Base-by-base conservation (phyloP, 306 rosid genomes). In the Casuarina equisetifolia region DNA sequence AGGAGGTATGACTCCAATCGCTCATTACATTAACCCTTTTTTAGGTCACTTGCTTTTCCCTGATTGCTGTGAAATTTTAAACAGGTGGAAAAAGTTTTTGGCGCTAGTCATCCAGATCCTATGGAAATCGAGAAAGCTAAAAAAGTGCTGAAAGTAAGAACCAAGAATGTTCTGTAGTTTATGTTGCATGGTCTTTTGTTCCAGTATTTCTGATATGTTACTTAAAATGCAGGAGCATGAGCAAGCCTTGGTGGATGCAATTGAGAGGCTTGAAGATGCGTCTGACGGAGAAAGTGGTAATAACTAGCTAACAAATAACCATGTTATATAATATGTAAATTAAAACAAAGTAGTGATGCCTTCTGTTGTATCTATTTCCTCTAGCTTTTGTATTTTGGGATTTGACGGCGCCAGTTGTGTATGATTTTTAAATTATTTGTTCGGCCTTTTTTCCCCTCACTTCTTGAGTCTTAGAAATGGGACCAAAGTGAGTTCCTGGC, bases 201-300 rank as follows among this genome's bases (percentile, higher is more conserved):
- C 68, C 77, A 44, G 61, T 48, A 42, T 53, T 74, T 48, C 16
- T 81, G 77, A 86, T 49, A 59, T 42, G 46, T 78, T 50, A 66
- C 82, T 80, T 76, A 74, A 78, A 74, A 78, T 71, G 85, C 84
- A 93, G 98, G 97, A 93, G 48, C 97, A 93, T 61, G 98, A 91
- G 74, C 95, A 89, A 78, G 90, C 98, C 42, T 87, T 93, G 77
- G 84, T 89, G 32, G 83, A 93, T 76, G 97, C 98, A 42, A 93
- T 93, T 67, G 87, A 96, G 68, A 93, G 86, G 84, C 93, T 93
- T 4, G 95, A 85, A 81, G 92, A 89, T 81, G 94, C 88, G 66
- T 93, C 97, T 42, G 98, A 93, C 38, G 97, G 89, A 85, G 98
- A 91, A 81, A 93, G 97, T 83, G 97, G 97, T 93, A 93, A 93